phyloP scores from a whole-genome alignment of 208 protist species.

The Trypanosoma melophagium region DNA sequence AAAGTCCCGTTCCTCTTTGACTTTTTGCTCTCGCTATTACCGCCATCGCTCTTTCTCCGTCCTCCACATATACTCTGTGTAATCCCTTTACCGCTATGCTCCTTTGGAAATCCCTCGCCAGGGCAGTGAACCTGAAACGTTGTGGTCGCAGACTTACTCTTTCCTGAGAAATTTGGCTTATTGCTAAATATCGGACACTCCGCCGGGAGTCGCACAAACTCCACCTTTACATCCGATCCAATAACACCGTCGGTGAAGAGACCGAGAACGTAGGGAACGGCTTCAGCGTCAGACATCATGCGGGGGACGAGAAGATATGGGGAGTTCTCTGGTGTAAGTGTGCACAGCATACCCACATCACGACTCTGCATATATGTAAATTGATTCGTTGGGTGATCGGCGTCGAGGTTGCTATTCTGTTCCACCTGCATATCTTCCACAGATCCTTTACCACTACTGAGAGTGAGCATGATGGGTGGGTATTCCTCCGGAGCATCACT shows the following conservation, averaged over 20 bases:
- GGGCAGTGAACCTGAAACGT: constrained; percentile 24
- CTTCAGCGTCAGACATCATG: constrained; percentile 26
- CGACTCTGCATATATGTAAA: constrained; percentile 55
- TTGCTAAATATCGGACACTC: constrained; percentile 27
- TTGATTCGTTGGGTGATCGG: constrained; percentile 34
- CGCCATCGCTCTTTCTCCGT: not conserved
- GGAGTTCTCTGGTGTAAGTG: constrained; percentile 44
- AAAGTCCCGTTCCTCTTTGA: not conserved
- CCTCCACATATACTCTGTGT: not conserved
- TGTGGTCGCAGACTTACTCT: constrained; percentile 21
- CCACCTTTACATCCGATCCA: constrained; percentile 24
- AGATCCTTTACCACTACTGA: constrained; percentile 15
- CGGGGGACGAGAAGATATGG: constrained; percentile 67
- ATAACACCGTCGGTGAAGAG: constrained; percentile 17
- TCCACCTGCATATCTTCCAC: constrained; percentile 16
- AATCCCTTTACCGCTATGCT: constrained; percentile 15
- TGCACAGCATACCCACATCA: constrained; percentile 40
- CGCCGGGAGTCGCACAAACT: constrained; percentile 22
- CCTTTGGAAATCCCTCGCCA: constrained; percentile 13
- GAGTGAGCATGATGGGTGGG: constrained; percentile 37
- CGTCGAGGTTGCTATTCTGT: constrained; percentile 31
- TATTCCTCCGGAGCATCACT: constrained; percentile 6
- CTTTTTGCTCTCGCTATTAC: not conserved
- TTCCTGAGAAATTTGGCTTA: constrained; percentile 28
- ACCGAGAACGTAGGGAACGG: constrained; percentile 28